These are phyloP conservation scores for Aspergillus pseudoglaucus DNA, from an alignment of 2,329 filamentous ascomycete species.

Conservation along the genomic window DNA sequence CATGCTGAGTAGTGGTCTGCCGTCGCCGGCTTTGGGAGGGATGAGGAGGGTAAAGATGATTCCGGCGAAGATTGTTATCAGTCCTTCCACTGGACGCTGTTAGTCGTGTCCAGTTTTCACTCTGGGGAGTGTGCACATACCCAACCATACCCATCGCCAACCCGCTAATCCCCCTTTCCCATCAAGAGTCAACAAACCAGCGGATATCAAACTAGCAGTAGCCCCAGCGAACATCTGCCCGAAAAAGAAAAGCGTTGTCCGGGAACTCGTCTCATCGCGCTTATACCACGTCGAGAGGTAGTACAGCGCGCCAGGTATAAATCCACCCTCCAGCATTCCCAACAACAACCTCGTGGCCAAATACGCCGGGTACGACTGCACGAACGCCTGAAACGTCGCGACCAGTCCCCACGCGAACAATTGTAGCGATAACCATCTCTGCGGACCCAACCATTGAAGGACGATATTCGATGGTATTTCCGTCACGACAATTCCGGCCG, in stretches of 20 bases:
- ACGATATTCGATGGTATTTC: conserved; percentile 50
- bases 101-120: no score
- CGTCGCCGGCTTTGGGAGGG: conserved; percentile 32
- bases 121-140: conserved; percentile 7
- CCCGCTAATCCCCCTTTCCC: conserved; percentile 44
- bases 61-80: conserved; percentile 44
- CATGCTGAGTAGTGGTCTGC: conserved; percentile 28
- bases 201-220: conserved; percentile 32
- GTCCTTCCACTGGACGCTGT: conserved; percentile 39
- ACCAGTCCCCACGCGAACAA: conserved; percentile 50
- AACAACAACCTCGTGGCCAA: conserved; percentile 48
- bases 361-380: conserved; percentile 42
- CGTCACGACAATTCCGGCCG: conserved; percentile 44
- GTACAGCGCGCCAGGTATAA: conserved; percentile 46
- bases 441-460: conserved; percentile 46
- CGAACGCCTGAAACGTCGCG: conserved; percentile 50
- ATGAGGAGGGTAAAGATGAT: conserved; percentile 37
- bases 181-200: conserved; percentile 43
- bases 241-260: conserved; percentile 51
- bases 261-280: conserved; percentile 45
- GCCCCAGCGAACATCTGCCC: conserved; percentile 49
- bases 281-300: conserved; percentile 53
- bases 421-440: conserved; percentile 50
- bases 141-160: conserved; percentile 53
- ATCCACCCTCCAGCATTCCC: conserved; percentile 50